phyloP scores from a whole-genome alignment of 139 green algal species.

The Eudorina sp. region DNA sequence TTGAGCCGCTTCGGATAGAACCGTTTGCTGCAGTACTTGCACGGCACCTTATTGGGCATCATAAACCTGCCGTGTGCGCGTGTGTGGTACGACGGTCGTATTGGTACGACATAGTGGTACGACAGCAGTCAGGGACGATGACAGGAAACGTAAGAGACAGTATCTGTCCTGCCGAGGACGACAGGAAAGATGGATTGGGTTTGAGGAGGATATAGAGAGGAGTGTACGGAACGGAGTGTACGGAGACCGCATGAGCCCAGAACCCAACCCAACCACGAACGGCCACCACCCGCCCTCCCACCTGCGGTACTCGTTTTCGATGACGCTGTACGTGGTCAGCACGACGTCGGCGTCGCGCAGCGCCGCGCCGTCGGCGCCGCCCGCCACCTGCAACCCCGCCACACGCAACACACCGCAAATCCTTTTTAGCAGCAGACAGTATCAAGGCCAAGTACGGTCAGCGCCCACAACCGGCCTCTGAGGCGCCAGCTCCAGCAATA shows the following conservation, averaged over 20 bases:
- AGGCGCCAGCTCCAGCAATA: too few species aligned
- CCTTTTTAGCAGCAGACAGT: too few species aligned
- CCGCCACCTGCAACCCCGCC: background rate
- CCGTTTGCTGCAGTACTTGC: slow-evolving; percentile 88
- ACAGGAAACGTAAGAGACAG: too few species aligned
- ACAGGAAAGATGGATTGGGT: background rate
- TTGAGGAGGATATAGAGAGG: too few species aligned
- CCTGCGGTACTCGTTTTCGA: slow-evolving; percentile 90
- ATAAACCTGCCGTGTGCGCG: slow-evolving; percentile 49
- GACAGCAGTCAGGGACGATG: too few species aligned
- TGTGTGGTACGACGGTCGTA: background rate
- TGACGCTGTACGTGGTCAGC: slow-evolving; percentile 92
- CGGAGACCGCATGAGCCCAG: background rate
- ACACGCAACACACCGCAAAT: background rate
- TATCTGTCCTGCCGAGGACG: too few species aligned
- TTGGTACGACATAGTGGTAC: background rate
- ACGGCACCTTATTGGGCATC: slow-evolving; percentile 79
- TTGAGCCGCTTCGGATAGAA: slow-evolving; percentile 86
- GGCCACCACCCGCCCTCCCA: background rate
- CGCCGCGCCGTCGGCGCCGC: slow-evolving; percentile 50
- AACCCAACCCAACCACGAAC: background rate
- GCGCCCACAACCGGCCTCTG: too few species aligned
- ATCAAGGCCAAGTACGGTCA: too few species aligned
- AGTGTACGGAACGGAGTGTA: background rate
- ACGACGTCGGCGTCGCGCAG: slow-evolving; percentile 87